Conservation (phyloP, 2,329 filamentous ascomycete species). For the Nigrospora sphaerica region DNA sequence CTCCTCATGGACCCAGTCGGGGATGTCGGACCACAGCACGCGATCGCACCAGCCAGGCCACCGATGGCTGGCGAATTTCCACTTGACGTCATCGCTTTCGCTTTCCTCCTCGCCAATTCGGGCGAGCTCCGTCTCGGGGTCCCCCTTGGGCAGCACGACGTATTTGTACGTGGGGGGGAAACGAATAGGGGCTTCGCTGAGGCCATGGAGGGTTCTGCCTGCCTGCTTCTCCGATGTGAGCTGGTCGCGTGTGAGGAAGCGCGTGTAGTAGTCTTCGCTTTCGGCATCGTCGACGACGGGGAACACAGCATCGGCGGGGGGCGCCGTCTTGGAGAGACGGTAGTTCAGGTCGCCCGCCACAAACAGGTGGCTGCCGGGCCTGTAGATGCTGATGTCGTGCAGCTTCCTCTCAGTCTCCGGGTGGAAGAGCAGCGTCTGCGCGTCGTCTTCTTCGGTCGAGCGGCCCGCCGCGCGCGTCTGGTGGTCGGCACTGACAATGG, state of each 20-base stretch:
- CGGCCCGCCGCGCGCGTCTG: conserved; percentile 5
- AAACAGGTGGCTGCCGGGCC: conserved; percentile 70
- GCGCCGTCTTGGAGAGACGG: conserved; percentile 64
- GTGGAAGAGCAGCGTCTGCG: conserved; percentile 15
- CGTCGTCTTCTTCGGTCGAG: conserved; percentile 8
- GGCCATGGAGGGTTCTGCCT: conserved; percentile 67
- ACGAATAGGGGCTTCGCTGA: conserved; percentile 64
- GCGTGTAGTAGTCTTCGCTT: conserved; percentile 54
- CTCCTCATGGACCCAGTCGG: conserved; percentile 37
- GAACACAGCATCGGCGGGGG: conserved; percentile 54
- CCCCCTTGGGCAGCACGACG: conserved; percentile 33
- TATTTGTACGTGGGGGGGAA: conserved; percentile 98
- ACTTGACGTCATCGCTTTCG: conserved; percentile 36
- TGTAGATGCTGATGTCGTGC: conserved; percentile 63
- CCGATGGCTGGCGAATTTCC: conserved; percentile 73
- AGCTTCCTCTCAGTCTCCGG: conserved; percentile 29
- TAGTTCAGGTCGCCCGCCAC: conserved; percentile 94
- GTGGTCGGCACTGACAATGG: conserved; percentile 19
- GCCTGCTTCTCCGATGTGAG: conserved; percentile 63
- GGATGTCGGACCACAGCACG: conserved; percentile 67
- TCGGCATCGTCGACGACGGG: conserved; percentile 47
- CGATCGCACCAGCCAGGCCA: conserved; percentile 94
- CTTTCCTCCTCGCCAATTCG: conserved; percentile 13
- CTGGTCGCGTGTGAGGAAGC: conserved; percentile 71
- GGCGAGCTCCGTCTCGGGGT: conserved; percentile 7